phyloP scores from a whole-genome alignment of 169 alveolate genomes.

The Prorocentrum cordatum region DNA sequence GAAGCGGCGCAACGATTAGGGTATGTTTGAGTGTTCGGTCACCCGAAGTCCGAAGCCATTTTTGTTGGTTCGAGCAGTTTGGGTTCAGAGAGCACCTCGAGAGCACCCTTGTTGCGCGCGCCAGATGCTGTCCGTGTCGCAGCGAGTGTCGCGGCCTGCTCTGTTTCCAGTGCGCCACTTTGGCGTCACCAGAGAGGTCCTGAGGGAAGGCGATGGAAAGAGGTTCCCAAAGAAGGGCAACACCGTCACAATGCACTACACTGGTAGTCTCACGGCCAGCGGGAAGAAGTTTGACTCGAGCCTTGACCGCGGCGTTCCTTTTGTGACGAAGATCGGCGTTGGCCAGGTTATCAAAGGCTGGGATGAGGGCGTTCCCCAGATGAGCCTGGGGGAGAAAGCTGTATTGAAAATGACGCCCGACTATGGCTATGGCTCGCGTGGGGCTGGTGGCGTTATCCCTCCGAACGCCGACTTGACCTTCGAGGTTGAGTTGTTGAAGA shows the following conservation, averaged over 20 bases:
- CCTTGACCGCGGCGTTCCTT: neutral
- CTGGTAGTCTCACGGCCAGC: neutral
- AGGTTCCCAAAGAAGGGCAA: neutral
- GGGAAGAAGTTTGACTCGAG: slow-evolving; percentile 5
- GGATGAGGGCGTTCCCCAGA: slow-evolving; percentile 1
- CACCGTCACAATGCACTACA: slow-evolving; percentile 3
- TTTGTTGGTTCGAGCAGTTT: too few relatives aligned
- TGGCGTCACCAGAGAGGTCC: neutral
- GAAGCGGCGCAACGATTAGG: too few relatives aligned
- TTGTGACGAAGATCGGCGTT: neutral
- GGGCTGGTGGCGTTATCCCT: slow-evolving; percentile 3
- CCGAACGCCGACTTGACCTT: too few relatives aligned
- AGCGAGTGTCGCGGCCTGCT: too few relatives aligned
- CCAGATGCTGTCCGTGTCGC: too few relatives aligned
- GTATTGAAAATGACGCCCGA: neutral
- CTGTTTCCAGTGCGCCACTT: too few relatives aligned
- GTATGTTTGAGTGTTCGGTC: too few relatives aligned
- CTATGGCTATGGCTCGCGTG: neutral
- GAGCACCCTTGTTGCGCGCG: too few relatives aligned
- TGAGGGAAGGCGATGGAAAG: neutral
- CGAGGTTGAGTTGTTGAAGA: too few relatives aligned
- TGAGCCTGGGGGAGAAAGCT: slow-evolving; percentile 11
- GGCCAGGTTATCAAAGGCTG: slow-evolving; percentile 3
- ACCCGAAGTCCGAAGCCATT: too few relatives aligned
- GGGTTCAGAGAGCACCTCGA: too few relatives aligned